phyloP scores from a whole-genome alignment of 192 early-diverging fungal species.

The Coemansia sp. region DNA sequence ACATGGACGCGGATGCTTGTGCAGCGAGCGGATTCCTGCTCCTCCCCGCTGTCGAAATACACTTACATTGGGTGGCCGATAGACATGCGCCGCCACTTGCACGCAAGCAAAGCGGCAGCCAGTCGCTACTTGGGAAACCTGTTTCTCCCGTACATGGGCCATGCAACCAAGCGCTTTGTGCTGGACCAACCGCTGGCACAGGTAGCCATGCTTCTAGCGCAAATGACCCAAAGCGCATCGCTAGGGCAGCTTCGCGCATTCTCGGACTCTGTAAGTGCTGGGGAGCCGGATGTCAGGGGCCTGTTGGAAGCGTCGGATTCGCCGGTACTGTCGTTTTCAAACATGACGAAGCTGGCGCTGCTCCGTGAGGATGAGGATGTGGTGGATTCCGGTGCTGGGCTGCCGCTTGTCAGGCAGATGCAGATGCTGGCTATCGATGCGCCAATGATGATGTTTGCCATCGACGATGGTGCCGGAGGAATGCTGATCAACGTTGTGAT shows the following conservation, averaged over 20 bases:
- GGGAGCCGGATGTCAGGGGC: conserved; percentile 10
- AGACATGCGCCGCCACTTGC: conserved; percentile 13
- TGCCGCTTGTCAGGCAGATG: too few relatives aligned
- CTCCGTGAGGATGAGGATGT: neutral
- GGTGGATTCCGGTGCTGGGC: neutral
- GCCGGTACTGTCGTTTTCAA: conserved; percentile 29
- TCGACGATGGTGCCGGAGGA: conserved; percentile 17
- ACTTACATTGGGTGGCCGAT: conserved; percentile 28
- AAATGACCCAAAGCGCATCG: neutral
- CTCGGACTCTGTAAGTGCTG: neutral
- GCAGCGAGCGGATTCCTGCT: too few relatives aligned
- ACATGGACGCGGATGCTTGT: conserved; percentile 18
- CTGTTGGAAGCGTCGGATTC: conserved; percentile 16
- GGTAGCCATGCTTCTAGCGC: conserved; percentile 10
- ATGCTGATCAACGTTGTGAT: conserved; percentile 22
- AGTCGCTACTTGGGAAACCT: conserved; percentile 24
- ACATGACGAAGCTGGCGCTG: conserved; percentile 17
- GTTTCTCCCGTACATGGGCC: conserved; percentile 14
- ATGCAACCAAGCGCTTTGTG: conserved; percentile 11
- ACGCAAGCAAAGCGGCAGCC: neutral
- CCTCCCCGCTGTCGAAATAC: neutral
- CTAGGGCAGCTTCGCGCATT: neutral
- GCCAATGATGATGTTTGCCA: conserved; percentile 30
- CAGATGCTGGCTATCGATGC: conserved; percentile 32
- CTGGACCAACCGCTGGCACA: neutral